phyloP scores from a whole-genome alignment of 1,284 basidiomycete genomes.

The Cryptococcus maquisensis region DNA sequence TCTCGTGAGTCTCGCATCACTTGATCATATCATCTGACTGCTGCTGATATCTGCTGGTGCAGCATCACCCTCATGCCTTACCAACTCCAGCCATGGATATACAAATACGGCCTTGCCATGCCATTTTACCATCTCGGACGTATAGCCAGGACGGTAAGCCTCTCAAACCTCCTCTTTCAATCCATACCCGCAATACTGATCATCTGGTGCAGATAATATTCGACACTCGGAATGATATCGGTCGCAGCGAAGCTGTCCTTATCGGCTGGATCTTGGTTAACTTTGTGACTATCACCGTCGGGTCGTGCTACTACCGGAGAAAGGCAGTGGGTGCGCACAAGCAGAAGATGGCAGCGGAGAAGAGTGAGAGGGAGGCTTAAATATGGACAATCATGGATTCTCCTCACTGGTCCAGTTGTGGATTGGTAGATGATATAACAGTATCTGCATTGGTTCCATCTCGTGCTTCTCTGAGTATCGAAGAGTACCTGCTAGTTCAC shows the following conservation, averaged over 20 bases:
- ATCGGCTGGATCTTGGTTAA: too few relatives aligned
- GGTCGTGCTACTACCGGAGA: too few relatives aligned
- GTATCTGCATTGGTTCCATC: too few relatives aligned
- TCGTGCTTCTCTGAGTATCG: too few relatives aligned
- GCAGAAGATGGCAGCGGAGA: neutral
- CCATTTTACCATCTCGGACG: conserved; percentile 67
- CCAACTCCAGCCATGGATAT: conserved; percentile 63
- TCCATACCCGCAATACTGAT: neutral
- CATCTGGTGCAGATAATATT: neutral
- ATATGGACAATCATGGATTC: too few relatives aligned
- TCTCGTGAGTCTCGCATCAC: conserved; percentile 49
- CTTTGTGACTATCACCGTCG: too few relatives aligned
- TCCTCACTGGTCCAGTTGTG: too few relatives aligned
- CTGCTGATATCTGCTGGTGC: conserved; percentile 21
- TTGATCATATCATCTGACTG: neutral
- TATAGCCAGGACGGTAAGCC: conserved; percentile 53
- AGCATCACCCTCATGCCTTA: conserved; percentile 58
- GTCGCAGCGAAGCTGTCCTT: neutral
- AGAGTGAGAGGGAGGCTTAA: neutral
- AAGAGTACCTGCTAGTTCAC: too few relatives aligned
- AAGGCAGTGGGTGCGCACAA: too few relatives aligned
- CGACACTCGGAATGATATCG: neutral
- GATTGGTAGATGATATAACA: too few relatives aligned
- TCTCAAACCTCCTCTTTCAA: neutral
- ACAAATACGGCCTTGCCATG: conserved; percentile 55